Percentiles rank a stretch among this genome's conserved stretches.
Evolutionary conservation across 495 filamentous ascomycete species (phyloP).

Genomic region (Trichoderma gamsii): DNA sequence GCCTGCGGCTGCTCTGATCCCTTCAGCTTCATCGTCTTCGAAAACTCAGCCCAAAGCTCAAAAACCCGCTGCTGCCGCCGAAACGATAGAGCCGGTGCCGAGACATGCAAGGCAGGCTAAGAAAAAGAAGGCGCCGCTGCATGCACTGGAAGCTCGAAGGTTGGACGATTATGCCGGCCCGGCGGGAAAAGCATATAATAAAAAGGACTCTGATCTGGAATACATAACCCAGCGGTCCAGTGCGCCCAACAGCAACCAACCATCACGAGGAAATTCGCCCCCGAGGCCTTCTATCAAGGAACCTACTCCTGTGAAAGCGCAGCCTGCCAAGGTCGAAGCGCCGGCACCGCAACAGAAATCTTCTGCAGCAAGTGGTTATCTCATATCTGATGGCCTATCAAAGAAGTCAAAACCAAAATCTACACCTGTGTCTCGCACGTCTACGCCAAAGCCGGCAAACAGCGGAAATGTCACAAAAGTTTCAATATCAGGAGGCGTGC

Average conservation of each 20-base stretch:
- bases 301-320: constrained; percentile 22
- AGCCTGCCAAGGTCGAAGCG: constrained; percentile 39
- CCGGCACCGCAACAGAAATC: not conserved
- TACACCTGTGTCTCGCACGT: constrained; percentile 46
- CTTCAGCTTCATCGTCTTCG: not conserved
- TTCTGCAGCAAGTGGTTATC: constrained; percentile 46
- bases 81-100: constrained; percentile 30
- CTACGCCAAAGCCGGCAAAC: constrained; percentile 36
- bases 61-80: constrained; percentile 20
- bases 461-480: constrained; percentile 45
- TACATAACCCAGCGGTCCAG: constrained; percentile 35
- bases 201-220: constrained; percentile 35
- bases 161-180: constrained; percentile 43
- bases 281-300: constrained; percentile 31
- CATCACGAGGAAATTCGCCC: constrained; percentile 35
- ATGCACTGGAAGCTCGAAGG: constrained; percentile 61
- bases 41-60: not conserved
- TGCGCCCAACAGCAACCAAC: constrained; percentile 27
- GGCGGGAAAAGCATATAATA: constrained; percentile 36
- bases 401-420: constrained; percentile 54
- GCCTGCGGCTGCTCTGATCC: constrained; percentile 16
- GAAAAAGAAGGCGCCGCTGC: constrained; percentile 57
- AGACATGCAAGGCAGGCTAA: constrained; percentile 24
- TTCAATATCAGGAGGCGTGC: constrained; percentile 60
- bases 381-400: constrained; percentile 67